Conservation (phyloP, 306 rosid species). For the Prunus padus region DNA sequence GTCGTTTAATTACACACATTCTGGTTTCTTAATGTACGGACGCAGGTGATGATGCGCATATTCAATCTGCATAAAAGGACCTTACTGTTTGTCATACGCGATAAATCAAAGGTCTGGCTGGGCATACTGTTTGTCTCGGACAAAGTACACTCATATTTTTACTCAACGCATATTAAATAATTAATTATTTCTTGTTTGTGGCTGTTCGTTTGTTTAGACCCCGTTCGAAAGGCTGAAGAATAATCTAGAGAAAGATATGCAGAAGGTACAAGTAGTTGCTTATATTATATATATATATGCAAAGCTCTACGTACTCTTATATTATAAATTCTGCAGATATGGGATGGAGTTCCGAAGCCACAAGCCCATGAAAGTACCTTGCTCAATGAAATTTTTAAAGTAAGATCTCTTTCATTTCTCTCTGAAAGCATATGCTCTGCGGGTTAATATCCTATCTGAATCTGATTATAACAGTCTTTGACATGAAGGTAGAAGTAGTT, state of each 20-base stretch:
- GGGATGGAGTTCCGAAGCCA: slow-evolving; percentile 87
- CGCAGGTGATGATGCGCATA: slow-evolving; percentile 87
- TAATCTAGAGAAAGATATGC: slow-evolving; percentile 75
- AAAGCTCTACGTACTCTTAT: not conserved
- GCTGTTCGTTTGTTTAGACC: slow-evolving; percentile 45
- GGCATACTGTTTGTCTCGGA: not conserved
- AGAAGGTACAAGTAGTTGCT: slow-evolving; percentile 43
- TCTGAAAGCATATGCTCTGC: slow-evolving; percentile 1
- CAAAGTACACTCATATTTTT: too few relatives aligned
- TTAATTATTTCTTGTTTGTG: slow-evolving; percentile 16
- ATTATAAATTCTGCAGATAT: slow-evolving; percentile 61
- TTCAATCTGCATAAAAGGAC: slow-evolving; percentile 87
- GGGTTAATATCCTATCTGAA: not conserved
- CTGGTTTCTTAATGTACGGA: not conserved
- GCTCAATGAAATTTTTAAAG: slow-evolving; percentile 80
- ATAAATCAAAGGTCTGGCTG: slow-evolving; percentile 68
- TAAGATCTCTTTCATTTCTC: slow-evolving; percentile 37
- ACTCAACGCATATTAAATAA: not conserved
- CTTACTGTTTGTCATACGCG: slow-evolving; percentile 84
- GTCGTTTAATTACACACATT: not conserved
- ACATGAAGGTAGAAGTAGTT: slow-evolving; percentile 73
- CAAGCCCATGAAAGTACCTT: slow-evolving; percentile 64
- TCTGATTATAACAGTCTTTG: slow-evolving; percentile 20
- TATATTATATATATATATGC: too few relatives aligned
- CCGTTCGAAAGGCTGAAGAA: slow-evolving; percentile 63